Evolutionary conservation across 2,329 filamentous ascomycete genomes (phyloP), one percentile per base, ranked within the genome.

Genomic region (Ramularia endophylla): DNA sequence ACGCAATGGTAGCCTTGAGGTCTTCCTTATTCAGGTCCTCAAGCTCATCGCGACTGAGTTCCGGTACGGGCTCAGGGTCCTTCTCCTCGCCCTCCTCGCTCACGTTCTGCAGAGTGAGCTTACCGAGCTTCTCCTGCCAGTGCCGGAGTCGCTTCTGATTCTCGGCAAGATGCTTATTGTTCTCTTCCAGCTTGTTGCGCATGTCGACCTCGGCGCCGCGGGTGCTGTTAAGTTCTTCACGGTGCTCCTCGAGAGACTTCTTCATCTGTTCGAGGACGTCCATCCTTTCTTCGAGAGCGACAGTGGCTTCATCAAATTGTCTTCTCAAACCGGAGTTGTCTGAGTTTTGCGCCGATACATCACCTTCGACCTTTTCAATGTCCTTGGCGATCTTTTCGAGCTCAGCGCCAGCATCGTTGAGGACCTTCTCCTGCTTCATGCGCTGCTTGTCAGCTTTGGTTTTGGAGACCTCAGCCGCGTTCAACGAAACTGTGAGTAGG

Each of bases 101-200:
- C 43, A 94, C 74, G 52, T 89, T 88, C 54, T 95, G 88, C 27
- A 97, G 70, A 3, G 75, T 68, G 18, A 98, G 77, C 69, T 95
- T 97, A 38, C 75, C 74, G 7, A 94, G 72, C 69, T 97, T 95
- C 46, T 95, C 87, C 40, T 88, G 73, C 88, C 89, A 97, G 68
- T 95, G 87, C 27, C 74, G 76, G 29, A 85, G 75, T 45, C 85
- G 81, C 65, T 86, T 89, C 62, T 94, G 81, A 64, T 94, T 95
- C 59, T 97, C 90, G 0, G 70, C 66, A 11, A 97, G 75, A 8
- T 83, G 78, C 67, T 98, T 98, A 52, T 95, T 85, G 62, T 90
- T 92, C 60, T 97, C 90, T 59, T 97, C 92, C 1, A 98, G 81
- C 68, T 94, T 94, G 67, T 97, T 97, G 49, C 86, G 85, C 88